Base-by-base conservation (phyloP, 2,329 filamentous ascomycete genomes). In the Plectosphaerella plurivora region DNA sequence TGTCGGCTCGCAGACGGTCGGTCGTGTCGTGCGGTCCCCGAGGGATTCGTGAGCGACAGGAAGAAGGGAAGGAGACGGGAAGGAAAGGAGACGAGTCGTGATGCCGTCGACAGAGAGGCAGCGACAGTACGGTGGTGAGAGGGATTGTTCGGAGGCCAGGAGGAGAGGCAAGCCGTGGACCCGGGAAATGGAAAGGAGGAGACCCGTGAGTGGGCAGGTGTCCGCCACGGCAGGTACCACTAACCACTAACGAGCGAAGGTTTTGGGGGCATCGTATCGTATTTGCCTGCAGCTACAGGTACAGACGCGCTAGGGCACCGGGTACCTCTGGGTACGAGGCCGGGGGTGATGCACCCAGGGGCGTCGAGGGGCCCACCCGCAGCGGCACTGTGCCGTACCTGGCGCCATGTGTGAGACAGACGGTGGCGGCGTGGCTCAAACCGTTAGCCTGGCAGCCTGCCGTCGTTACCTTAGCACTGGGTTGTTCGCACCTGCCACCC, bases 21-120 rank as follows among this genome's bases (percentile, higher is more conserved):
- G 18, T 18, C n/a, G n/a, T 18, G 18, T 33, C 28, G 41, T 52
- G 54, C 28, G 51, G 55, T 47, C 28, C 16, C 10, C 12, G 41
- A 12, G 41, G 58, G 53, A 61, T 54, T 55, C 56, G 50, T 60
- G 57, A 64, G 60, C 3, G 22, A 22, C 22, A 53, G 65, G 58
- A 57, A 62, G 59, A 59, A 20, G 16, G 41, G 41, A 44, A 44
- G 41, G 41, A 44, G 41, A 41, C 37, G 37, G 50, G 53, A 56
- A 59, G 58, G 59, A 56, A 58, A 53, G 57, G 57, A 59, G 55
- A 57, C 22, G 22, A 22, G 37, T 15, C n/a, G 15, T 44, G 41
- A 44, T 44, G 41, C 41, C 41, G 41, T 20, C 41, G 16, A 44
- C 18, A n/a, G 41, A 18, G 11, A 20, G 41, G 28, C 28, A 33